Evolutionary conservation across 352 stramenopile genomes (phyloP).

Genomic region (Pythium sp.): DNA sequence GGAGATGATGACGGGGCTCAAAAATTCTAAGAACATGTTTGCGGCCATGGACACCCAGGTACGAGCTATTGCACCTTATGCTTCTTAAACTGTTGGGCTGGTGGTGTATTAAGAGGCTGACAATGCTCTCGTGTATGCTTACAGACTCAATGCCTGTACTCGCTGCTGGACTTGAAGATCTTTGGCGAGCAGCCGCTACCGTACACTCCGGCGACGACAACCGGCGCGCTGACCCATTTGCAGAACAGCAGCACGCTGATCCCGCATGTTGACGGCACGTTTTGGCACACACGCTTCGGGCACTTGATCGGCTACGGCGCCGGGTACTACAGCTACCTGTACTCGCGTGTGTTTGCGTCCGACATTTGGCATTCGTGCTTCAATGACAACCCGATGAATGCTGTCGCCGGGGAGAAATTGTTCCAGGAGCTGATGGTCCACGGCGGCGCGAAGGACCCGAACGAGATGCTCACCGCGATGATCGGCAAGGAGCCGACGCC

Average conservation of each 20-base stretch:
- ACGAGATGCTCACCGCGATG: conserved; percentile 73
- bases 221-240: conserved; percentile 50
- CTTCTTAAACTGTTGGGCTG: not conserved
- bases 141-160: conserved; percentile 81
- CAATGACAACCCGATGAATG: conserved; percentile 54
- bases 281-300: conserved; percentile 85
- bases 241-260: conserved; percentile 77
- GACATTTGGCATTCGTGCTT: conserved; percentile 87
- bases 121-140: no score
- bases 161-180: conserved; percentile 69
- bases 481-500: conserved; percentile 60
- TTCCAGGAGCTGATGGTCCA: conserved; percentile 77
- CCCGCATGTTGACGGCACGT: conserved; percentile 73
- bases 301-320: conserved; percentile 90
- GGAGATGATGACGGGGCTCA: conserved; percentile 73
- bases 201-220: conserved; percentile 41
- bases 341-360: conserved; percentile 87
- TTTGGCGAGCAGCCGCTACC: conserved; percentile 62
- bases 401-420: conserved; percentile 53
- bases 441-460: conserved; percentile 86
- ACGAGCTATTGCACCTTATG: not conserved
- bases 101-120: no score
- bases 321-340: conserved; percentile 92
- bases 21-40: conserved; percentile 86
- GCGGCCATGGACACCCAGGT: conserved; percentile 77